Conservation (phyloP, 2,329 filamentous ascomycete species). For the Apiospora hydei region DNA sequence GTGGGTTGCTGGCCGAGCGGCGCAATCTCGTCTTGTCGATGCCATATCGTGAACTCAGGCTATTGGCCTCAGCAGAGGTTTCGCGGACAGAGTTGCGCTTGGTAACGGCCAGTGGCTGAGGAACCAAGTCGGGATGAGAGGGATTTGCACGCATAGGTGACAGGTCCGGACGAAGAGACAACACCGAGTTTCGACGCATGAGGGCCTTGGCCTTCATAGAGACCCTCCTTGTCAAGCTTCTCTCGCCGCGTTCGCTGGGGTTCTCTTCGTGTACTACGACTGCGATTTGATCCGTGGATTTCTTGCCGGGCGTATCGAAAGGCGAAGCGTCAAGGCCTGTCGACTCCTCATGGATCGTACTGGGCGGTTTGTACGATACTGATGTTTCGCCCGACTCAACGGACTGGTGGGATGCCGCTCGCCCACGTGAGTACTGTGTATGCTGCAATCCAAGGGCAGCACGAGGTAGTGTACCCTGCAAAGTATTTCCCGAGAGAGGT, state of each 20-base stretch:
- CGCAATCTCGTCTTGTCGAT: conserved; percentile 6
- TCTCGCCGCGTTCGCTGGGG: neutral
- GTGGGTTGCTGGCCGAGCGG: conserved; percentile 22
- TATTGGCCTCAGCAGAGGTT: neutral
- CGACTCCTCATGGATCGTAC: conserved; percentile 26
- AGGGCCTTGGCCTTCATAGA: neutral
- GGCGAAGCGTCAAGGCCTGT: neutral
- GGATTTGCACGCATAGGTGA: conserved; percentile 25
- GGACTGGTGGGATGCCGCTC: neutral
- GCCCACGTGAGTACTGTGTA: neutral
- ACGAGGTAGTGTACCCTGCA: conserved; percentile 22
- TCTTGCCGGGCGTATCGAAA: conserved; percentile 23
- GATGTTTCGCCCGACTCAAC: neutral
- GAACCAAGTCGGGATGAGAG: conserved; percentile 26
- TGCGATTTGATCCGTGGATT: neutral
- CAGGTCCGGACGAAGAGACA: neutral
- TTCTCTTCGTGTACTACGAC: neutral
- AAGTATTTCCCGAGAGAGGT: conserved; percentile 23
- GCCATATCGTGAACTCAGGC: neutral
- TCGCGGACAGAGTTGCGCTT: conserved; percentile 26
- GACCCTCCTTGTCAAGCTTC: neutral
- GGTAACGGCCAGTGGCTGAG: conserved; percentile 21
- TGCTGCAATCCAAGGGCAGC: conserved; percentile 24
- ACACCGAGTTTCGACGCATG: neutral
- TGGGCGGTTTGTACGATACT: conserved; percentile 24